Conservation (phyloP, 768 basidiomycete species). For the Trametes sanguinea region DNA sequence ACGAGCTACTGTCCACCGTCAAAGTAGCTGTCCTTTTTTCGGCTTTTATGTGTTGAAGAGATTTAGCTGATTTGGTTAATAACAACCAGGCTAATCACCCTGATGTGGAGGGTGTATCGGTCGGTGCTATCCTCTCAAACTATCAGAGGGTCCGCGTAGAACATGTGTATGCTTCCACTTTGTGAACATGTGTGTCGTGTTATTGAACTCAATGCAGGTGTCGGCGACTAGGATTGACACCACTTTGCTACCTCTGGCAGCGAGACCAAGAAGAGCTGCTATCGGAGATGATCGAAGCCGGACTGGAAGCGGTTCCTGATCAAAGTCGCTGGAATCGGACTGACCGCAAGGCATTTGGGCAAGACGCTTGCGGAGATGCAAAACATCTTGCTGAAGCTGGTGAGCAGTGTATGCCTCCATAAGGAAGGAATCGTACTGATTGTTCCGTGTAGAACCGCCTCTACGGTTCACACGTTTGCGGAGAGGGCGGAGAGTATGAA, state of each 20-base stretch:
- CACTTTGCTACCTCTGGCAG: constrained; percentile 93
- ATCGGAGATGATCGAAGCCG: constrained; percentile 79
- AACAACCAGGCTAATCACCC: constrained; percentile 65
- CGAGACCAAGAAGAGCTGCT: constrained; percentile 85
- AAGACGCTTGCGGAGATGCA: constrained; percentile 74
- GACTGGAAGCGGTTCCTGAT: constrained; percentile 87
- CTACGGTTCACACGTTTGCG: constrained; percentile 93
- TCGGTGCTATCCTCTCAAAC: constrained; percentile 96
- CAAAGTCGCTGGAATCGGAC: constrained; percentile 94
- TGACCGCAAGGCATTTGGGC: constrained; percentile 77
- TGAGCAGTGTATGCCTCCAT: constrained; percentile 35
- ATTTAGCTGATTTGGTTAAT: not conserved
- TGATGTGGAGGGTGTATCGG: constrained; percentile 83
- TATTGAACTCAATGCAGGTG: constrained; percentile 51
- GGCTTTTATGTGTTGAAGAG: not conserved
- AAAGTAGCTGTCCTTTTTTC: constrained; percentile 52
- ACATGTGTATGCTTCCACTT: constrained; percentile 68
- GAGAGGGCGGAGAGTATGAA: constrained; percentile 99
- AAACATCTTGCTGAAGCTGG: constrained; percentile 69
- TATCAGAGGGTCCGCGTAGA: constrained; percentile 97
- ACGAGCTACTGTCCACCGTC: constrained; percentile 67
- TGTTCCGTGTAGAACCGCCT: constrained; percentile 55
- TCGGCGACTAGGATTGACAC: constrained; percentile 72
- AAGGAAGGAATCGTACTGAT: not conserved
- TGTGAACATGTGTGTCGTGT: not conserved